Evolutionary conservation across 2,329 filamentous ascomycete species (phyloP).

Genomic region (Metarhizium rileyi): DNA sequence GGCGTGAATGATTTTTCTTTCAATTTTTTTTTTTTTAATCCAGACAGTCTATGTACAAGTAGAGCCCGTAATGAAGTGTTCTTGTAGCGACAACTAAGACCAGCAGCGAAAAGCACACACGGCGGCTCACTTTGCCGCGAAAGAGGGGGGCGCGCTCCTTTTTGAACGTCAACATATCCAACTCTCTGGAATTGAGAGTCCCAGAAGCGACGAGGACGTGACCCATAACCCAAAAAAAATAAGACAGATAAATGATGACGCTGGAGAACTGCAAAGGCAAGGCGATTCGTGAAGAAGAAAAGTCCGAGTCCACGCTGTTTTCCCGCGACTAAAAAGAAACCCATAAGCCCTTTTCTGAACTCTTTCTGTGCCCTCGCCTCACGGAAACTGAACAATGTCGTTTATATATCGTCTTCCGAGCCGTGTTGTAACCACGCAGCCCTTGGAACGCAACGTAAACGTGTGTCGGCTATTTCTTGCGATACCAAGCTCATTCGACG

Average conservation of each 20-base stretch:
- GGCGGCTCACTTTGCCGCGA: neutral
- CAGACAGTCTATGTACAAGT: neutral
- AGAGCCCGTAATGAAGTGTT: neutral
- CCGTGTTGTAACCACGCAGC: too few relatives aligned
- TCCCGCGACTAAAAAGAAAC: neutral
- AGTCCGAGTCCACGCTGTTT: neutral
- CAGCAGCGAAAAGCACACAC: neutral
- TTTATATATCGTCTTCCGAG: too few relatives aligned
- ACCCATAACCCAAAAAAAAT: slow-evolving; percentile 1
- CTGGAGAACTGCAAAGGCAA: neutral
- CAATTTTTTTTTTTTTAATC: too few relatives aligned
- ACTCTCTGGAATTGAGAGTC: neutral
- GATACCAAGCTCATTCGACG: neutral
- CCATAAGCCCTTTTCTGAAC: neutral
- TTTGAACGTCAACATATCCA: neutral
- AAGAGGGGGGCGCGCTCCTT: neutral
- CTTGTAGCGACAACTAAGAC: neutral
- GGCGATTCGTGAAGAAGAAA: neutral
- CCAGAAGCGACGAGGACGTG: neutral
- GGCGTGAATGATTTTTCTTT: too few relatives aligned
- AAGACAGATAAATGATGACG: neutral
- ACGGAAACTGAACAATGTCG: too few relatives aligned
- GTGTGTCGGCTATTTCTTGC: neutral
- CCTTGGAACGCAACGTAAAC: neutral
- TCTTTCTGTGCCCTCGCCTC: neutral